Evolutionary conservation across 1,284 basidiomycete species (phyloP), one percentile per base, ranked within the genome.

Genomic region (Ustilago tritici): DNA sequence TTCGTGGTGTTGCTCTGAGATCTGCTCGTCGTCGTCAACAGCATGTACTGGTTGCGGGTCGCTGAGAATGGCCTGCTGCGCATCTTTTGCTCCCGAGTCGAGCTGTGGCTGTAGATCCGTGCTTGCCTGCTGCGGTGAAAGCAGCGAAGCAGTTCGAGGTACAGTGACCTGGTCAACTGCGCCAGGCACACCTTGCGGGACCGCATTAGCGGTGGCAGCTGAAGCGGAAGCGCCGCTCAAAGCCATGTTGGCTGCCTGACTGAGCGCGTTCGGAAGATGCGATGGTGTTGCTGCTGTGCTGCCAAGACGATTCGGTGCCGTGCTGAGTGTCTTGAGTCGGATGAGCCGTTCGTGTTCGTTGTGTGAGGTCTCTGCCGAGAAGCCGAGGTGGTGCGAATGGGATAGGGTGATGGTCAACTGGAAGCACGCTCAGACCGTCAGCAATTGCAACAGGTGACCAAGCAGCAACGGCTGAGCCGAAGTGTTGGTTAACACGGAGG

Each of bases 31-130:
- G 36, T 70, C 36, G 17, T 46, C 62, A n/a, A 65, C 19, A 23
- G 54, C 67, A 46, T 68, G 61, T n/a, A 31, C 58, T 28, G 65
- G 59, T 54, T 68, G 69, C 2, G 73, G 73, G 11, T 76, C 73
- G 62, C 73, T 76, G 28, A 76, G 58, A n/a, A 76, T 65, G 17
- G 69, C 68, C 4, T 58, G 60, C 23, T 76, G 68, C 34, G 68
- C 68, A 60, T 65, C 58, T 49, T 68, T 70, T 28, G 65, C 68
- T 19, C 61, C 73, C 12, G 68, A 40, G 19, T 76, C 73, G 31
- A 68, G 52, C 15, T 65, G 64, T 0, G 68, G 63, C 34, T 62
- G 31, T 3, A 68, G 35, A 38, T 31, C 23, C 5, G 57, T n/a
- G 3, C 36, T 15, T 2, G 28, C 28, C 11, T 67, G 38, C 23